Evolutionary conservation across 495 filamentous ascomycete genomes (phyloP).

Genomic region (Acidomyces sp.): DNA sequence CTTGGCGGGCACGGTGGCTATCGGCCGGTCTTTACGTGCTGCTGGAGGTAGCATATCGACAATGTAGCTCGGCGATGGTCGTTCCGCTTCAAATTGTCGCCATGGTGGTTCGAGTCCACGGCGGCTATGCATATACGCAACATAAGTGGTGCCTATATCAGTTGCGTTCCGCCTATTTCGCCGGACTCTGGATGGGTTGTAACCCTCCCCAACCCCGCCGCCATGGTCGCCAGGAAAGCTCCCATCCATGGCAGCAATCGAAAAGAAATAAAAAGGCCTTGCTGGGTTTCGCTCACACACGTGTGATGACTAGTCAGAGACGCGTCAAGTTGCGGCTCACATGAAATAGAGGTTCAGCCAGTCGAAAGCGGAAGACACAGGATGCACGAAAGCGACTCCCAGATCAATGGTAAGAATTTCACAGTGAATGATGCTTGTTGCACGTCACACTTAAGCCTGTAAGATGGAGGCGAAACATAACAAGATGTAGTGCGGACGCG

Average conservation of each 20-base stretch:
- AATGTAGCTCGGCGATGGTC: constrained; percentile 76
- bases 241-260: constrained; percentile 6
- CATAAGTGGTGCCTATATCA: constrained; percentile 85
- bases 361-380: no score
- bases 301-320: no score
- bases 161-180: constrained; percentile 47
- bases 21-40: constrained; percentile 55
- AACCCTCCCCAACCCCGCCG: constrained; percentile 4
- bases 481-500: no score
- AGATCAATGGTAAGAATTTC: no score
- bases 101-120: constrained; percentile 59
- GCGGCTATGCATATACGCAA: constrained; percentile 84
- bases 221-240: constrained; percentile 12
- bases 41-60: constrained; percentile 84
- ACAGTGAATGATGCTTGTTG: no score
- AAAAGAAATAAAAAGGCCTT: no score
- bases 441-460: no score
- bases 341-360: no score
- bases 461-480: no score
- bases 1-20: constrained; percentile 73
- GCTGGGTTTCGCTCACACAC: no score
- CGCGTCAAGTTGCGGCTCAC: no score
- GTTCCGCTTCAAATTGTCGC: constrained; percentile 57
- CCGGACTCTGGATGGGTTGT: constrained; percentile 8
- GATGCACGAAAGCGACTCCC: no score